Evolutionary conservation across 176 grass and related monocot genomes (phyloP), one percentile per base, ranked within the genome.

Genomic region (Aegilops umbellulata): DNA sequence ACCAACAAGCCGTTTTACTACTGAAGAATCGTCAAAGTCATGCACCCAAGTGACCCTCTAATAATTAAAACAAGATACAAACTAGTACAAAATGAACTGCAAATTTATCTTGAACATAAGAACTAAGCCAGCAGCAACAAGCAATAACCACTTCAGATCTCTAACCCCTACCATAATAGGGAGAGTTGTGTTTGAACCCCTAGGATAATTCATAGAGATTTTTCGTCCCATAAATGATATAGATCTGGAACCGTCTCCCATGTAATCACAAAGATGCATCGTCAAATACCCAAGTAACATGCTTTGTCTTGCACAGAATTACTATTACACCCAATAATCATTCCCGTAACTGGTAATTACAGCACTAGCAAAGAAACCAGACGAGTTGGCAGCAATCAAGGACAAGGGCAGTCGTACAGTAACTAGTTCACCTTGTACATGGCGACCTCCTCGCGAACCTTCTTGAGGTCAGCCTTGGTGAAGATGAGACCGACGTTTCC

Each of bases 391-490:
- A 68, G 30, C 7, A 68, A 68, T 20, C 16, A 26, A 5, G 65
- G 23, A 5, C 24, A 25, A 38, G 31, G 12, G 65, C 7, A 68
- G 16, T 10, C 30, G 8, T 9, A 10, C 6, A 67, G n/a, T 4
- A 68, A 66, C 30, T 11, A 69, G 7, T 6, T 31, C 34, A 91
- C 94, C 94, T 93, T 95, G 86, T 95, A 95, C 72, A 93, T 95
- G 60, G 89, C 71, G n/a, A 95, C 82, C 81, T 93, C 91, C 83
- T 95, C 91, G 65, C 86, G 92, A 39, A 95, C 91, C 82, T 95
- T 91, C 94, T 95, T 95, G 81, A 93, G 77, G 77, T 95, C 94
- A 35, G 91, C 94, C 86, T 95, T 93, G n/a, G n/a, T n/a, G n/a
- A n/a, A n/a, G n/a, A n/a, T n/a, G n/a, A n/a, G n/a, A n/a, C n/a